A percentile compares a stretch with the other conserved stretches of the same genome.
Conservation (phyloP, 1,284 basidiomycete genomes). For the Sporisorium sorghi region DNA sequence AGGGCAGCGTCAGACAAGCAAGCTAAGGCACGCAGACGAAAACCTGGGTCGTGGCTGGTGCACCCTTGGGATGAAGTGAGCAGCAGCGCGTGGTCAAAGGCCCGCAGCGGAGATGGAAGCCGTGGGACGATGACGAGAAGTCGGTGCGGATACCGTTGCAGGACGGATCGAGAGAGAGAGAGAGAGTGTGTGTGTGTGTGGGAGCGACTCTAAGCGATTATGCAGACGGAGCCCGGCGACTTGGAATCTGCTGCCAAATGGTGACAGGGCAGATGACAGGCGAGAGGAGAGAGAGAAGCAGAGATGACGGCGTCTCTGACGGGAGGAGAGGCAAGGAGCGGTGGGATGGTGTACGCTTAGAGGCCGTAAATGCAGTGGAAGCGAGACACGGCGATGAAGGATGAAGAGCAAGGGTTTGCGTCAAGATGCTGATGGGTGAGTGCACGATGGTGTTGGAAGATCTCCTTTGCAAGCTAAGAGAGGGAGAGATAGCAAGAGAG, state of each 20-base stretch:
- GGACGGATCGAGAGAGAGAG: neutral
- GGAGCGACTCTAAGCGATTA: slow-evolving; percentile 13
- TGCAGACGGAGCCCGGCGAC: slow-evolving; percentile 6
- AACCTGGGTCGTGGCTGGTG: slow-evolving; percentile 26
- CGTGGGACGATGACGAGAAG: slow-evolving; percentile 26
- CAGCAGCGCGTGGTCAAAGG: slow-evolving; percentile 6
- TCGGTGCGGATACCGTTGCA: slow-evolving; percentile 2
- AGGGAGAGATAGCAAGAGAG: slow-evolving; percentile 1
- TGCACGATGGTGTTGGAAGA: slow-evolving; percentile 3
- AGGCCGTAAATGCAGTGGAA: slow-evolving; percentile 20
- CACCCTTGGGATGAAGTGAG: slow-evolving; percentile 20
- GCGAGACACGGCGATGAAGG: slow-evolving; percentile 12
- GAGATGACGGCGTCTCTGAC: slow-evolving; percentile 19
- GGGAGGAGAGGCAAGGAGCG: neutral
- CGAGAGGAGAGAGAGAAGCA: slow-evolving; percentile 1
- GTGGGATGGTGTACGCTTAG: slow-evolving; percentile 7
- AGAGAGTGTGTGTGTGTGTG: too few species aligned
- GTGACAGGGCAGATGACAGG: neutral
- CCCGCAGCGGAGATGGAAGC: slow-evolving; percentile 18
- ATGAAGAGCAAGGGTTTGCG: neutral
- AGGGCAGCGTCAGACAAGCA: neutral
- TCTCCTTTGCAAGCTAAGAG: neutral
- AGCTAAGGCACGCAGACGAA: slow-evolving; percentile 14
- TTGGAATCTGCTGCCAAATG: neutral
- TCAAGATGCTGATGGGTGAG: neutral